Conservation (phyloP, 305 asterid species). For the Petunia hybrid region DNA sequence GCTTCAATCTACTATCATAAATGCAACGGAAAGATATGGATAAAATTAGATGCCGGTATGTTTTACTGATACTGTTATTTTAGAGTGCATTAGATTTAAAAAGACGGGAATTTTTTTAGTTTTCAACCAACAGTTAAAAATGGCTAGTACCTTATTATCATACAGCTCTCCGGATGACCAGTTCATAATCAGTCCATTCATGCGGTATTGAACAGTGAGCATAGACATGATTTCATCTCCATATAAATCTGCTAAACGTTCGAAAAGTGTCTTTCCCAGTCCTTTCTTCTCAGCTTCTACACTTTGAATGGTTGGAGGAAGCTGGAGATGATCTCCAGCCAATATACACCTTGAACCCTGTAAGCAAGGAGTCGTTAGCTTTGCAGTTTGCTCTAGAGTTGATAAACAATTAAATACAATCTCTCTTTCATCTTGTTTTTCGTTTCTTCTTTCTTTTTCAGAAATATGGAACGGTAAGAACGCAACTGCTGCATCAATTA, state of each 20-base stretch:
- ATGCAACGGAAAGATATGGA: constrained; percentile 20
- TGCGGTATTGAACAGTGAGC: constrained; percentile 99
- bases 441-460: neutral
- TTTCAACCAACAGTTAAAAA: constrained; percentile 27
- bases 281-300: constrained; percentile 98
- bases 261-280: constrained; percentile 91
- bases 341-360: constrained; percentile 95
- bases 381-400: constrained; percentile 20
- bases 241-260: constrained; percentile 89
- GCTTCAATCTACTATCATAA: constrained; percentile 72
- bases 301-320: constrained; percentile 98
- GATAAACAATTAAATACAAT: neutral
- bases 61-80: constrained; percentile 5
- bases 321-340: constrained; percentile 97
- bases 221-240: constrained; percentile 82
- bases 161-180: constrained; percentile 96
- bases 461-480: neutral
- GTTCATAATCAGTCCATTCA: constrained; percentile 93
- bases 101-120: neutral
- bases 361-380: constrained; percentile 30
- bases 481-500: neutral
- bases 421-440: neutral
- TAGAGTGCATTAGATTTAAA: constrained; percentile 1
- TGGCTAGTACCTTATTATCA: constrained; percentile 74
- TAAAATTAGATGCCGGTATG: constrained; percentile 21